These are phyloP conservation scores for Claviceps monticola DNA, from an alignment of 2,329 filamentous ascomycete species.

Conservation along the genomic window DNA sequence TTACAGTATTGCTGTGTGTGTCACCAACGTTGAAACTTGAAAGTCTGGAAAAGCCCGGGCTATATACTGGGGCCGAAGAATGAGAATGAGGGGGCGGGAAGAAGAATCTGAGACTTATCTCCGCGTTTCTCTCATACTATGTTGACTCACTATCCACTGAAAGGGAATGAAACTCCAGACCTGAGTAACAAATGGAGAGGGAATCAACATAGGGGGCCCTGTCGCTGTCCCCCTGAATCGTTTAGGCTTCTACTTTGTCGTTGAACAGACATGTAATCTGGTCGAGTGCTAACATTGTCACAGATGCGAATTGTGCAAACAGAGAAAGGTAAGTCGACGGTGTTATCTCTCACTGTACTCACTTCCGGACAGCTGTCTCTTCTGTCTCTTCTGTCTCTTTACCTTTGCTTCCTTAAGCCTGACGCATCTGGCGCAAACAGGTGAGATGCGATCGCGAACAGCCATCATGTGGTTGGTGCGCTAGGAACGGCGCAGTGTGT, in stretches of 20 bases:
- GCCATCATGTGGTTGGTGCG: constrained; percentile 57
- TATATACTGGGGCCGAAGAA: too few relatives aligned
- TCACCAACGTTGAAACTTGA: too few relatives aligned
- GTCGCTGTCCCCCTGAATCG: neutral
- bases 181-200: too few relatives aligned
- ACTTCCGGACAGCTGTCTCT: neutral
- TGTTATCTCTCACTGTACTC: neutral
- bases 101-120: too few relatives aligned
- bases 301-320: constrained; percentile 67
- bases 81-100: too few relatives aligned
- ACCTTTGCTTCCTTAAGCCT: neutral
- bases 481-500: constrained; percentile 46
- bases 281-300: constrained; percentile 23
- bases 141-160: too few relatives aligned
- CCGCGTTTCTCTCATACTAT: too few relatives aligned
- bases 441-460: constrained; percentile 66
- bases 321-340: constrained; percentile 49
- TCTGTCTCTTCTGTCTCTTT: too few relatives aligned
- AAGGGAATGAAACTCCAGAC: too few relatives aligned
- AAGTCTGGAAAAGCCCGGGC: too few relatives aligned
- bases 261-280: constrained; percentile 2
- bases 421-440: constrained; percentile 18
- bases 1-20: neutral
- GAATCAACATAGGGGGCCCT: neutral
- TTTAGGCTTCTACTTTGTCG: constrained; percentile 8